Evolutionary conservation across 2,329 filamentous ascomycete genomes (phyloP), one percentile per base, ranked within the genome.

Genomic region (Verticillium longisporum): DNA sequence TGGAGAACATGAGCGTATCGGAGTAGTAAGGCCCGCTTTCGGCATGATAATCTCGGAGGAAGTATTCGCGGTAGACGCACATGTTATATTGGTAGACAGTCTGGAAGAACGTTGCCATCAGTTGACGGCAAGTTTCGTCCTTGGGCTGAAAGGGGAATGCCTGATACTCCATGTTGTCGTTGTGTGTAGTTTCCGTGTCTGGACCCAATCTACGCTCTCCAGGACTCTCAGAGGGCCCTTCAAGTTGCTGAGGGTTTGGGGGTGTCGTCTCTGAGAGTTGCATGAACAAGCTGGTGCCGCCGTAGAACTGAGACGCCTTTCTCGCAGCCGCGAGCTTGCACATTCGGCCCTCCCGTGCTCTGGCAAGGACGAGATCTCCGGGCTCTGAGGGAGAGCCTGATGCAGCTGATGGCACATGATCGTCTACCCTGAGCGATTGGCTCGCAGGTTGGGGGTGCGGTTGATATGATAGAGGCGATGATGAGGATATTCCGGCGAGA

Each of bases 21-120:
- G 80, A 82, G 63, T 81, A 82, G 64, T 82, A 80, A 33, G 73
- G 75, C 0, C 80, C 80, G 1, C 67, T 72, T 0, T 77, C 78
- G 2, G 74, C 70, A 63, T 79, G 77, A 59, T 81, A 82, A 64
- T 82, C 80, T 34, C 80, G 69, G 10, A 82, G 67, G 61, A 82
- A 82, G 62, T 77, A 81, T 64, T 82, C 80, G 34, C 80, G 73
- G 62, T 82, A 82, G 1, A 82, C 70, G 61, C 77, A 75, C 78
- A 82, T 80, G 64, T 78, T 74, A 63, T 79, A 80, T 38, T 78
- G 75, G 58, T 82, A 82, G 26, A 79, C 74, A 41, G 77, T 69
- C 59, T 76, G 73, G 67, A 82, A 82, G 64, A 81, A 82, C 3
- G 70, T 71, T 1, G 77, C 76, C 77, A 81, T 80, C 56, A 80